Evolutionary conservation across 2,329 filamentous ascomycete genomes (phyloP).

Genomic region (Paecilomyces fulvus): DNA sequence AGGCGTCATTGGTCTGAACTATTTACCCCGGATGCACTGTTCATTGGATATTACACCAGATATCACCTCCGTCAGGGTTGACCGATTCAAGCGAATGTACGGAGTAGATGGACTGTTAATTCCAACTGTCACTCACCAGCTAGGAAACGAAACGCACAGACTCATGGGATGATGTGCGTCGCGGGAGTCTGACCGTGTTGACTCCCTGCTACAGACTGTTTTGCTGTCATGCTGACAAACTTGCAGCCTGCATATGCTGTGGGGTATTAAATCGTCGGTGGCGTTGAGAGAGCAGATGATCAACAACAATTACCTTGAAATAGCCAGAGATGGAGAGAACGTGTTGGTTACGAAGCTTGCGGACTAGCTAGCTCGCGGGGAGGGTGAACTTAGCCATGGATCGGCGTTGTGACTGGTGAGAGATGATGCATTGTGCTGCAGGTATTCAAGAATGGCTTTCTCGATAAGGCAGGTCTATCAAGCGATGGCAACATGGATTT

Average conservation of each 20-base stretch:
- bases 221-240: background rate
- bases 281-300: background rate
- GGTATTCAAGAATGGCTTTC: background rate
- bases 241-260: background rate
- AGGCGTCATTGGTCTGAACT: background rate
- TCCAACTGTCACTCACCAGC: background rate
- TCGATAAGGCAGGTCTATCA: background rate
- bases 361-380: background rate
- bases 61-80: background rate
- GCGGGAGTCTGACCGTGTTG: background rate
- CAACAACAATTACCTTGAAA: background rate
- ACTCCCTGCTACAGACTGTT: background rate
- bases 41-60: background rate
- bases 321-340: background rate
- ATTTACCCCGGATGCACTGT: background rate
- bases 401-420: background rate
- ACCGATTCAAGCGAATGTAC: background rate
- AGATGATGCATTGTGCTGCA: background rate
- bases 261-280: background rate
- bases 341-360: background rate
- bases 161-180: background rate
- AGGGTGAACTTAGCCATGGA: background rate
- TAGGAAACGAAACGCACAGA: background rate
- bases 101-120: background rate
- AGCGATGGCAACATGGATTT: background rate